Percentiles rank a stretch among this genome's conserved stretches.
phyloP scores from a whole-genome alignment of 768 basidiomycete species.

The Boletales sp. region DNA sequence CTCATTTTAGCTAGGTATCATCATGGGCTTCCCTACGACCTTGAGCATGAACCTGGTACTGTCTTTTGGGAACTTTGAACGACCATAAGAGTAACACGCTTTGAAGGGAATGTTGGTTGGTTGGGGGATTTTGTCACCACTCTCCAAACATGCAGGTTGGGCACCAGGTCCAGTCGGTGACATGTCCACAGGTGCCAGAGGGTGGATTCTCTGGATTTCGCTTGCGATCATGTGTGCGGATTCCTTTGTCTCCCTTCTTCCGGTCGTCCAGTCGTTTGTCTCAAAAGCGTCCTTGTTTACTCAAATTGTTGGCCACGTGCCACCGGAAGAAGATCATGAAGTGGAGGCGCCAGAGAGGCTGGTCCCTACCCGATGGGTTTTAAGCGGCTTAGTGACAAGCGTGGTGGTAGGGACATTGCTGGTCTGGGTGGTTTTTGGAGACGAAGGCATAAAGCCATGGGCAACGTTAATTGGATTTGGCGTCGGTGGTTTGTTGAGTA shows the following conservation, averaged over 20 bases:
- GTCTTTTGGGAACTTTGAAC: slow-evolving; percentile 18
- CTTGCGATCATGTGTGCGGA: slow-evolving; percentile 96
- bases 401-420: slow-evolving; percentile 68
- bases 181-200: slow-evolving; percentile 84
- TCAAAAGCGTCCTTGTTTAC: slow-evolving; percentile 29
- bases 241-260: slow-evolving; percentile 79
- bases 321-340: slow-evolving; percentile 48
- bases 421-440: slow-evolving; percentile 87
- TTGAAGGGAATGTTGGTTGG: slow-evolving; percentile 91
- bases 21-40: slow-evolving; percentile 96
- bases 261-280: slow-evolving; percentile 59
- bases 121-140: slow-evolving; percentile 90
- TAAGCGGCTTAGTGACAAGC: slow-evolving; percentile 59
- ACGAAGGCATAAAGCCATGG: slow-evolving; percentile 93
- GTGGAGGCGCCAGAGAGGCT: slow-evolving; percentile 75
- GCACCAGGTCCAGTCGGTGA: slow-evolving; percentile 90
- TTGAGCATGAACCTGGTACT: slow-evolving; percentile 84
- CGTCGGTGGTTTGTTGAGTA: slow-evolving; percentile 77
- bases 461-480: slow-evolving; percentile 84
- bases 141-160: slow-evolving; percentile 82
- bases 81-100: background rate
- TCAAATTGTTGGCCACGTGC: slow-evolving; percentile 23
- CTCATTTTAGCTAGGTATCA: slow-evolving; percentile 60
- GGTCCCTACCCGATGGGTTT: slow-evolving; percentile 78
- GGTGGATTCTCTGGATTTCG: slow-evolving; percentile 96